These are phyloP conservation scores for Scutellaria barbata DNA, from an alignment of 257 asterid genomes.

Conservation along the genomic window DNA sequence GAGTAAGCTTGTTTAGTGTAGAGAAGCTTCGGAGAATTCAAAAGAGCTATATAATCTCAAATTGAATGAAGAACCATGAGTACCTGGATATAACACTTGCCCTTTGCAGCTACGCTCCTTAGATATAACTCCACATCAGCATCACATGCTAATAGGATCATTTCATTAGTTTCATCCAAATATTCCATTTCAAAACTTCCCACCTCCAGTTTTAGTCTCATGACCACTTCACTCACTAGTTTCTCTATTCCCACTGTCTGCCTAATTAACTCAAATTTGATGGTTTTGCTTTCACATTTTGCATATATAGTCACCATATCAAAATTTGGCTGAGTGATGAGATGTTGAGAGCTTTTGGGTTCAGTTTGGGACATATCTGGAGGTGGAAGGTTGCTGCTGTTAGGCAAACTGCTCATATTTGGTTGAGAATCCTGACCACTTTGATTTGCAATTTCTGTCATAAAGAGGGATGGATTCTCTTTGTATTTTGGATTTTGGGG, in stretches of 20 bases:
- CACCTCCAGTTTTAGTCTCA: neutral
- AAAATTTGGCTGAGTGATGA: neutral
- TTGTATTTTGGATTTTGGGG: neutral
- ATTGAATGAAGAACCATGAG: too few relatives aligned
- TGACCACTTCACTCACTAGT: neutral
- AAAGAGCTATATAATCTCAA: too few relatives aligned
- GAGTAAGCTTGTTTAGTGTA: too few relatives aligned
- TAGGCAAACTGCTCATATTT: neutral
- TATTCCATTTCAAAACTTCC: constrained; percentile 8
- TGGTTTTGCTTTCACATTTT: neutral
- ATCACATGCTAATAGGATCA: neutral
- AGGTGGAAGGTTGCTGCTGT: neutral
- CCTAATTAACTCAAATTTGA: neutral
- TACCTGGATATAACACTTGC: neutral
- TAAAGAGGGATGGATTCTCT: neutral
- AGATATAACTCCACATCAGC: neutral
- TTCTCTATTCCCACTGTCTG: neutral
- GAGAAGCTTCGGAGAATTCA: too few relatives aligned
- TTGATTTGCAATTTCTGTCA: neutral
- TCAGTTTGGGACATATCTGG: neutral
- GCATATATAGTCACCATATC: neutral
- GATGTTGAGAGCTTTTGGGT: neutral
- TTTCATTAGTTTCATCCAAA: neutral
- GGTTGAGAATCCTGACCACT: neutral
- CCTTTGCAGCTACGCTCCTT: neutral